Evolutionary conservation across 2,329 filamentous ascomycete genomes (phyloP), one percentile per base, ranked within the genome.

Genomic region (Penicillium sp.): DNA sequence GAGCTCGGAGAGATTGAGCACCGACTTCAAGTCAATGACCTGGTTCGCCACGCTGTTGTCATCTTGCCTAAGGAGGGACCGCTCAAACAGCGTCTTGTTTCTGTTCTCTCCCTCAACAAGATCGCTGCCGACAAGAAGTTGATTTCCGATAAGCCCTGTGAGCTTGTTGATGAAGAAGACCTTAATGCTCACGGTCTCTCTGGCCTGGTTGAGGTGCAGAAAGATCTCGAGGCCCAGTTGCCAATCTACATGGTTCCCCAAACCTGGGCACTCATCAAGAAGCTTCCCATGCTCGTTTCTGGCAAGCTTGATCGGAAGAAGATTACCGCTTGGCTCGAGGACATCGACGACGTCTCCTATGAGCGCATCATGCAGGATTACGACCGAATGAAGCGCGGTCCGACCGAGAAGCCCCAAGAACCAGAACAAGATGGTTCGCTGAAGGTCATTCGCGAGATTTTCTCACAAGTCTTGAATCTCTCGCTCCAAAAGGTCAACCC

Each of bases 1-100:
- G 84, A 80, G 61, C 70, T 79, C 30, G 70, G 65, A 30, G 73
- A 71, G 51, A 72, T 71, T 14, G 61, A 66, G 30, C 56, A 60
- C 42, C 58, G 62, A n/a, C 47, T 66, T 7, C 46, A 54, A 20
- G 56, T 55, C n/a, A 50, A 60, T 34, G 9, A 40, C n/a, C 51
- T 45, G 4, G 45, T 70, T 9, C 61, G 56, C 22, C 61, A 69
- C 41, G 62, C 60, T 3, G 59, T 71, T 32, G 68, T 72, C 2
- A 55, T 67, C 11, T 50, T 72, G 41, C 65, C 67, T 2, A 67
- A 68, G 42, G 52, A 45, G n/a, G 67, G 68, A 2, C 62, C 55
- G 2, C 57, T 61, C n/a, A 62, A 67, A 38, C 59, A 66, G 39
- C 66, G 63, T n/a, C 61, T 72, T n/a, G 62, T 67, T 5, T 61